Percentiles rank a stretch among this genome's conserved stretches.
phyloP scores from a whole-genome alignment of 2,329 filamentous ascomycete species.

The Ramularia endophylla region DNA sequence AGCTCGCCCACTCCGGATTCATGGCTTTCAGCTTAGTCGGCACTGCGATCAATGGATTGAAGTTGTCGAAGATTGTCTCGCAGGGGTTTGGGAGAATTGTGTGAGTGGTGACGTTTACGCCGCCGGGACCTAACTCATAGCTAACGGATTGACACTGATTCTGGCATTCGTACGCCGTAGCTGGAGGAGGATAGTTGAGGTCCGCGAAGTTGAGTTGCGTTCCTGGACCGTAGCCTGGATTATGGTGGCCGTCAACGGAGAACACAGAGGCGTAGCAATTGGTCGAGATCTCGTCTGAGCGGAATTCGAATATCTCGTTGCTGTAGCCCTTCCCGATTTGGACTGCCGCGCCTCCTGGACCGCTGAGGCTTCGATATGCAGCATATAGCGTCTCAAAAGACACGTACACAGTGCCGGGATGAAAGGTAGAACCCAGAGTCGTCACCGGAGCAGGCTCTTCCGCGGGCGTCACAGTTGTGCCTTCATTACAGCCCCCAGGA shows the following conservation, averaged over 20 bases:
- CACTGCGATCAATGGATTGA: constrained; percentile 16
- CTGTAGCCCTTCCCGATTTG: constrained; percentile 15
- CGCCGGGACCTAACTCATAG: no score
- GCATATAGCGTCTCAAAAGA: no score
- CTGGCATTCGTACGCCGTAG: constrained; percentile 17
- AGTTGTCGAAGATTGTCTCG: constrained; percentile 15
- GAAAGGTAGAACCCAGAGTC: no score
- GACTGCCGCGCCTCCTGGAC: no score
- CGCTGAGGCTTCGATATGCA: no score
- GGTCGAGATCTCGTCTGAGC: constrained; percentile 14
- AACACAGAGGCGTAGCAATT: constrained; percentile 15
- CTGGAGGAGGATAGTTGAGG: constrained; percentile 18
- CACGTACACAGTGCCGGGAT: no score
- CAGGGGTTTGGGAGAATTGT: constrained; percentile 8
- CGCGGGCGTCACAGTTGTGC: no score
- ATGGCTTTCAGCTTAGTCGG: constrained; percentile 11
- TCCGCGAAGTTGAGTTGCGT: constrained; percentile 19
- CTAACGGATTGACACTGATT: constrained; percentile 4
- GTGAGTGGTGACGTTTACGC: no score
- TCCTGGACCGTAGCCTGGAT: constrained; percentile 6
- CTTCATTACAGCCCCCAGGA: no score
- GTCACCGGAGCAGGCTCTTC: no score
- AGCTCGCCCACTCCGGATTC: constrained; percentile 12
- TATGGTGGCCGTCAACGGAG: not conserved
- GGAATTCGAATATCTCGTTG: constrained; percentile 14